Base-by-base conservation (phyloP, 2,329 filamentous ascomycete genomes). In the Arthrinium puccinioides region DNA sequence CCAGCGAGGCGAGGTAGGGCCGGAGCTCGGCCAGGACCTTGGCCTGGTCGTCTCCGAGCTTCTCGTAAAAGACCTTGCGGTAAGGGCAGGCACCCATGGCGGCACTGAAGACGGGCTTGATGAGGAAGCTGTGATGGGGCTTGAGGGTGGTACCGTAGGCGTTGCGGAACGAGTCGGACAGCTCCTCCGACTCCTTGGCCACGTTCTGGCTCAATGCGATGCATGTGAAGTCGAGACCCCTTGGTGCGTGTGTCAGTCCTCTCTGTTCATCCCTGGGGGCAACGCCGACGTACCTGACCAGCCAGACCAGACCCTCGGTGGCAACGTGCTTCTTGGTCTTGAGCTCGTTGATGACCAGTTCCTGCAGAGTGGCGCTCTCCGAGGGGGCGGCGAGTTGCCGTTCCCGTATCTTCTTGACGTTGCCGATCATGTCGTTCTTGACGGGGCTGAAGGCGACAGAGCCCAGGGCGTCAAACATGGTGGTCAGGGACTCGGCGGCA, bases 1-100 rank as follows among this genome's bases (percentile, higher is more conserved):
- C 82, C 52, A 97, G 67, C 8, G 83, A 78, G n/a, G 63, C 67
- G 44, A 97, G 70, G 74, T 90, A 96, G 45, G 68, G 65, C 50
- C 71, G 65, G 53, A 96, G 62, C 55, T 84, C 77, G 38, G 63
- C 56, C 35, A 70, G 52, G 33, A 92, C 82, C 62, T 82, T 76
- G 21, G 57, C 64, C 26, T 74, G 62, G 55, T 86, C 76, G 15
- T 70, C 67, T 25, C 85, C 88, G 29, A 98, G 72, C 76, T 96
- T 95, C 47, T 65, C 65, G 61, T 96, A 97, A 60, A 98, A 97
- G 63, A 90, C 86, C 60, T 86, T 87, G 50, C 90, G 79, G 73
- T 96, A 95, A 2, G 92, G 92, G 49, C 85, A 90, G 14, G 88
- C 89, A 51, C 78, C 77, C 88, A 98, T 95, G 60, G 90, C 90